Base-by-base conservation (phyloP, 1,284 basidiomycete genomes). In the Earliella scabrosa region DNA sequence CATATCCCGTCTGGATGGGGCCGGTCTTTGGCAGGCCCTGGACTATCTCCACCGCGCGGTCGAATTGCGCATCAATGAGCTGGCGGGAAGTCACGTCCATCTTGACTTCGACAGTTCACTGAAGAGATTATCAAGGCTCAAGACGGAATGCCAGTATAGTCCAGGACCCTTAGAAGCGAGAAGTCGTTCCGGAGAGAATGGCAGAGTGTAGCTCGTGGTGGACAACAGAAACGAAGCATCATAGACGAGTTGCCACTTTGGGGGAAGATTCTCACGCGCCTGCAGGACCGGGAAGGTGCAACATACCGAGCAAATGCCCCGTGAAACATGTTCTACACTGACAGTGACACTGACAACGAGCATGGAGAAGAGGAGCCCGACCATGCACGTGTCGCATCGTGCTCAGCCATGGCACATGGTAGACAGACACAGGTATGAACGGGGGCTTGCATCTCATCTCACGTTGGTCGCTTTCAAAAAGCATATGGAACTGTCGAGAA, bases 1-100 rank as follows among this genome's bases (percentile, higher is more conserved):
- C 96, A 73, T 98, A 98, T 52, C 87, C 93, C 0, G 96, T 98
- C 75, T 98, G 95, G 63, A 98, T 96, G 38, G 95, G 94, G 0
- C 97, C 95, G 10, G 89, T 92, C 78, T 97, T 97, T 1, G 97
- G 95, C 20, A 98, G 77, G 58, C 85, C 74, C 70, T 98, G 96
- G 3, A 97, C 90, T 60, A 98, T 96, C 74, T 96, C 91, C 10
- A 98, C 95, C 2, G 95, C 95, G 45, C 95, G 86, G 75, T 95
- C 87, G 74, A 98, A 98, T 69, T 97, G 93, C 39, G 82, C 82
- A 64, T 91, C 86, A 63, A 91, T 87, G 62, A 86, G 79, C 66
- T 82, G 77, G 46, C 75, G 78, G 18, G 85, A 81, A 58, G 82
- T 79, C 86, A 88, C 88, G 41, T 60, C 52, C 52, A 60, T 56